Percentiles rank a stretch among this genome's conserved stretches.
Evolutionary conservation across 2,329 filamentous ascomycete species (phyloP).

Genomic region (Diaporthe citri): DNA sequence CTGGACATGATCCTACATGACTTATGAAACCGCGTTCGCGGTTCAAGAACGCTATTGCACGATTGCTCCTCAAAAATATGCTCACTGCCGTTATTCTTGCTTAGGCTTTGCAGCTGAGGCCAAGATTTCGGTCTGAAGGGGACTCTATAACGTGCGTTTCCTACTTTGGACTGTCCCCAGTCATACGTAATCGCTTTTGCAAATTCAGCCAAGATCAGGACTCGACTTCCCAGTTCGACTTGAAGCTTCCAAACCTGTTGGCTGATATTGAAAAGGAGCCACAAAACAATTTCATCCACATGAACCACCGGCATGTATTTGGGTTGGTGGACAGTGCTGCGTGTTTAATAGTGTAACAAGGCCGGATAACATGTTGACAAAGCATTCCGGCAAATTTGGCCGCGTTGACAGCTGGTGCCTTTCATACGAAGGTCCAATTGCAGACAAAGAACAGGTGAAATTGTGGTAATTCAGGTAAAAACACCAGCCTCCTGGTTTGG

Average conservation of each 20-base stretch:
- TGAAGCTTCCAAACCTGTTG: no score
- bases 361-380: neutral
- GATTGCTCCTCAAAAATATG: neutral
- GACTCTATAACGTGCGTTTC: no score
- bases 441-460: neutral
- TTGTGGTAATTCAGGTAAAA: neutral
- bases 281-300: neutral
- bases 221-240: no score
- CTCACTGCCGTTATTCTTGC: neutral
- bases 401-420: neutral
- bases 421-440: neutral
- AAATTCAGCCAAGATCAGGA: no score
- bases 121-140: no score
- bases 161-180: no score
- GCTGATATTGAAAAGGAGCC: no score
- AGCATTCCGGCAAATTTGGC: neutral
- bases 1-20: neutral
- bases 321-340: neutral
- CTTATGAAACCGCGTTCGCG: neutral
- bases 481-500: conserved; percentile 18
- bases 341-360: neutral
- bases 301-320: neutral
- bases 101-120: no score
- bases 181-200: no score
- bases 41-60: neutral